phyloP scores from a whole-genome alignment of 2,329 filamentous ascomycete species.

The Aspergillus neotritici region DNA sequence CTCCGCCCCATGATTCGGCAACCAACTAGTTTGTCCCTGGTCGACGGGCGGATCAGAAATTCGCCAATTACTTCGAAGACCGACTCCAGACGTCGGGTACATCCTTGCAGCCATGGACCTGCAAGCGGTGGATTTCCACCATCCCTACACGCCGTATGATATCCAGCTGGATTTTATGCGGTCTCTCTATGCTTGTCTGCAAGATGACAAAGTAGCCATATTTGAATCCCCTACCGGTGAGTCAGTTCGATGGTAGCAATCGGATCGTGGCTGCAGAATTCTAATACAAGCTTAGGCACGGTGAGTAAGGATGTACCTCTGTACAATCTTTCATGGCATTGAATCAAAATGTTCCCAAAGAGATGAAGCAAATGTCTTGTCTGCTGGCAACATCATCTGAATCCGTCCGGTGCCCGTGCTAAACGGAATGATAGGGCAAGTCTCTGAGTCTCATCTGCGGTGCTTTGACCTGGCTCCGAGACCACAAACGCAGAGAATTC shows the following conservation, averaged over 20 bases:
- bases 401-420: too few species aligned
- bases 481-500: slow-evolving; percentile 62
- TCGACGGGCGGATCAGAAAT: too few species aligned
- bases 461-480: slow-evolving; percentile 82
- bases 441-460: slow-evolving; percentile 87
- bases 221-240: slow-evolving; percentile 91
- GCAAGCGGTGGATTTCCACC: slow-evolving; percentile 61
- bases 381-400: not conserved
- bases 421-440: slow-evolving; percentile 58
- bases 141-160: slow-evolving; percentile 80
- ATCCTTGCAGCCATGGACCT: slow-evolving; percentile 28
- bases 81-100: not conserved
- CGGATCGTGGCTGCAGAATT: too few species aligned
- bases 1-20: too few species aligned
- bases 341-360: not conserved
- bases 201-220: slow-evolving; percentile 75
- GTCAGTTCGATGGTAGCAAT: not conserved
- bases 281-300: slow-evolving; percentile 31
- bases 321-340: not conserved
- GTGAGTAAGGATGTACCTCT: slow-evolving; percentile 24
- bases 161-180: slow-evolving; percentile 88
- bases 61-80: too few species aligned
- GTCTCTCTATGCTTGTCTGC: slow-evolving; percentile 70
- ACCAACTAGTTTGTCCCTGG: too few species aligned
- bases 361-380: not conserved